These are phyloP conservation scores for Nyssa sinensis DNA, from an alignment of 148 eudicot genomes.

Conservation along the genomic window DNA sequence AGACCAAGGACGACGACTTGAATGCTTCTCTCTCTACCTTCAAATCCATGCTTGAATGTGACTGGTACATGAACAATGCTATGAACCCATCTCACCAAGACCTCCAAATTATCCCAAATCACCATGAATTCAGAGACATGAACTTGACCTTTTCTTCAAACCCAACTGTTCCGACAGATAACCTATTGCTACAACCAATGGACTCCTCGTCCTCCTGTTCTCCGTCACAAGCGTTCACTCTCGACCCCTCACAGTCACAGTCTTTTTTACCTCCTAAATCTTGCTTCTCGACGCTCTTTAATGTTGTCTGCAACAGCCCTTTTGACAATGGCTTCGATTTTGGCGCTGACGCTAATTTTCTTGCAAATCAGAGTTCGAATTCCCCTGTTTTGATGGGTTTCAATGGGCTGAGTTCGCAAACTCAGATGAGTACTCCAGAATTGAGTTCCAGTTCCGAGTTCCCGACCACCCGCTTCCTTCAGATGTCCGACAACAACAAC, in stretches of 20 bases:
- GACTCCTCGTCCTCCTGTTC: slow-evolving; percentile 28
- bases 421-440: too few species aligned
- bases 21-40: slow-evolving; percentile 27
- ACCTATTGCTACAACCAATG: slow-evolving; percentile 13
- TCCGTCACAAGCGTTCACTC: slow-evolving; percentile 22
- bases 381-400: slow-evolving; percentile 25
- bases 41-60: slow-evolving; percentile 39
- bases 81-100: slow-evolving; percentile 13
- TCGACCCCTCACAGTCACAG: slow-evolving; percentile 27
- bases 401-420: slow-evolving; percentile 3
- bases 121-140: slow-evolving; percentile 11
- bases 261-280: slow-evolving; percentile 19
- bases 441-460: neutral
- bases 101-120: neutral
- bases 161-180: neutral
- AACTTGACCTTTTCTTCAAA: neutral
- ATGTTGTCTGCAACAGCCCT: slow-evolving; percentile 10
- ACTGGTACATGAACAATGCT: slow-evolving; percentile 30
- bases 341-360: slow-evolving; percentile 25
- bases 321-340: slow-evolving; percentile 34
- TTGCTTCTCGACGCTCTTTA: slow-evolving; percentile 21
- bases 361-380: slow-evolving; percentile 18
- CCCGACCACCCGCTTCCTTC: neutral
- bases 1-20: slow-evolving; percentile 3
- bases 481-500: neutral